Conservation (phyloP, 306 rosid genomes). For the Leucaena leucocephala region DNA sequence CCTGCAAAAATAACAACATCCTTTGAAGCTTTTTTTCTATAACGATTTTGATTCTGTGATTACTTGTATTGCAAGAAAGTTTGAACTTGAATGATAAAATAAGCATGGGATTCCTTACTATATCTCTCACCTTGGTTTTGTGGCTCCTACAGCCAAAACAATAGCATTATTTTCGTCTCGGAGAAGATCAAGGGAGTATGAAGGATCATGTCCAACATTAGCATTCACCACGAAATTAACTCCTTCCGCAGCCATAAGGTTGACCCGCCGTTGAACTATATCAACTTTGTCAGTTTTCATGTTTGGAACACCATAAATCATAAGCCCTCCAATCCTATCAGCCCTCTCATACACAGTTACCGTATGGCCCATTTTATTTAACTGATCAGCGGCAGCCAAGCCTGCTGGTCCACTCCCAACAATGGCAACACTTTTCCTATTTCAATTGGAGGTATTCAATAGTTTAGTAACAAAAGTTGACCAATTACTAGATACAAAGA, state of each 20-base stretch:
- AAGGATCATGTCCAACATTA: slow-evolving; percentile 73
- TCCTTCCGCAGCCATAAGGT: slow-evolving; percentile 91
- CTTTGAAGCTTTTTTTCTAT: slow-evolving; percentile 17
- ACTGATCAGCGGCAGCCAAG: slow-evolving; percentile 96
- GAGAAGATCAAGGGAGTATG: slow-evolving; percentile 66
- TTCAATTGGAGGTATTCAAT: slow-evolving; percentile 24
- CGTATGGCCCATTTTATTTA: slow-evolving; percentile 83
- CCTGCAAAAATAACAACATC: slow-evolving; percentile 51
- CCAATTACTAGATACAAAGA: slow-evolving; percentile 7
- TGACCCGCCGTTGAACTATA: slow-evolving; percentile 84
- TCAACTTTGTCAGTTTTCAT: slow-evolving; percentile 77
- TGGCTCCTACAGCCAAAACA: slow-evolving; percentile 88
- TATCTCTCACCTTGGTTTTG: slow-evolving; percentile 81
- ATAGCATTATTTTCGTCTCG: slow-evolving; percentile 80
- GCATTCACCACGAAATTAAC: slow-evolving; percentile 81
- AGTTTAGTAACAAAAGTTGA: neutral
- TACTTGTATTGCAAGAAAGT: neutral
- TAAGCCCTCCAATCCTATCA: slow-evolving; percentile 65
- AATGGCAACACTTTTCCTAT: slow-evolving; percentile 85
- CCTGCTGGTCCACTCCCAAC: slow-evolving; percentile 98
- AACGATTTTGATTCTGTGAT: slow-evolving; percentile 8
- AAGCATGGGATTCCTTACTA: neutral
- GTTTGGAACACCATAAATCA: slow-evolving; percentile 99
- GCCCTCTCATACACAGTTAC: slow-evolving; percentile 48
- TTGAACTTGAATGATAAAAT: neutral